Conservation (phyloP, 1,284 basidiomycete species). For the Trichosporon sp. region DNA sequence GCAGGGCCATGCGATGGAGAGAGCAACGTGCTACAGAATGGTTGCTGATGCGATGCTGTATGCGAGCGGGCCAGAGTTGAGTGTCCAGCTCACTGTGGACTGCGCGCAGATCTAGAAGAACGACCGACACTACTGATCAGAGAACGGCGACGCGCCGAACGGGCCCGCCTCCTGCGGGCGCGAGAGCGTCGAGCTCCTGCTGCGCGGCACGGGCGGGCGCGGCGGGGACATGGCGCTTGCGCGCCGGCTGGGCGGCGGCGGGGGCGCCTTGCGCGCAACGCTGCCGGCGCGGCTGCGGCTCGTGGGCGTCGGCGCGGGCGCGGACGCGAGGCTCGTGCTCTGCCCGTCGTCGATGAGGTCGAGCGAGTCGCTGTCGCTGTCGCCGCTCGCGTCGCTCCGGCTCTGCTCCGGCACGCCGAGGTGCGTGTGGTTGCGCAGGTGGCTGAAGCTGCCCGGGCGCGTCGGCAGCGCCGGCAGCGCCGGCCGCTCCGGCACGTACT, state of each 20-base stretch:
- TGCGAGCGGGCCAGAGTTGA: neutral
- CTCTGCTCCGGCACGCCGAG: neutral
- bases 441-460: conserved; percentile 14
- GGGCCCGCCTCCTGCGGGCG: neutral
- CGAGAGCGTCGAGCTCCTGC: neutral
- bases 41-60: neutral
- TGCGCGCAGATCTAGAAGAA: neutral
- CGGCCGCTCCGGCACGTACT: conserved; percentile 36
- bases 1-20: neutral
- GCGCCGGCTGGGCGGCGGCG: conserved; percentile 52
- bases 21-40: neutral
- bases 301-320: conserved; percentile 12
- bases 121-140: neutral
- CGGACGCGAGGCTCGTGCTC: conserved; percentile 7
- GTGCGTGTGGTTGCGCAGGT: conserved; percentile 9
- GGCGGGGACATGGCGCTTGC: conserved; percentile 28
- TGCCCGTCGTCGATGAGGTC: conserved; percentile 11
- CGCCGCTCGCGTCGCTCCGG: conserved; percentile 6
- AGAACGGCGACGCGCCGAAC: neutral
- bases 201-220: neutral
- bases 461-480: conserved; percentile 42
- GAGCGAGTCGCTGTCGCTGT: conserved; percentile 10
- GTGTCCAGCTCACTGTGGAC: neutral
- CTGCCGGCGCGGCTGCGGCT: conserved; percentile 50
- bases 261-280: conserved; percentile 52